Evolutionary conservation across 495 filamentous ascomycete genomes (phyloP).

Genomic region (Neurospora terricola): DNA sequence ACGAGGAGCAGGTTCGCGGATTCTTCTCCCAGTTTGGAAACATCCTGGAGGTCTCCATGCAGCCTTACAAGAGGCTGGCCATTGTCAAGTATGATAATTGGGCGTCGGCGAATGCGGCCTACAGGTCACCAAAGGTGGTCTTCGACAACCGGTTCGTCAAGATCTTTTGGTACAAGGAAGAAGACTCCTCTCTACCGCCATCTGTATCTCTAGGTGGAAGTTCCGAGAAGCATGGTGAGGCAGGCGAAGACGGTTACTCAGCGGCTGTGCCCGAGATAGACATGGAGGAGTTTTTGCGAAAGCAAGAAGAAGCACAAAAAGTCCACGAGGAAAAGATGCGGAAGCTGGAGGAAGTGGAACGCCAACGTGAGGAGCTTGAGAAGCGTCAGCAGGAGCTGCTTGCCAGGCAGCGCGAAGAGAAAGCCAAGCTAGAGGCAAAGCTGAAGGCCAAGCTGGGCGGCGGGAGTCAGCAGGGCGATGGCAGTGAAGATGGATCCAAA

Average conservation of each 20-base stretch:
- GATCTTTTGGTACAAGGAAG: slow-evolving; percentile 85
- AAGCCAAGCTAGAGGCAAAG: slow-evolving; percentile 49
- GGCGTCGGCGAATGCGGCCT: slow-evolving; percentile 67
- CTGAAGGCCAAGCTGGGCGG: slow-evolving; percentile 34
- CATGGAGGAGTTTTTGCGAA: slow-evolving; percentile 63
- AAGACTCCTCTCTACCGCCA: slow-evolving; percentile 20
- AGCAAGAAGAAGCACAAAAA: slow-evolving; percentile 73
- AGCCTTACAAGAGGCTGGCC: slow-evolving; percentile 67
- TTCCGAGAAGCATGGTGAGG: slow-evolving; percentile 4
- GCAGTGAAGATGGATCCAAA: slow-evolving; percentile 16
- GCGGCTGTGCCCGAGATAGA: slow-evolving; percentile 53
- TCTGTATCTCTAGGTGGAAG: slow-evolving; percentile 8
- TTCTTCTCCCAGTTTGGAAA: slow-evolving; percentile 84
- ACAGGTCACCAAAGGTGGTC: slow-evolving; percentile 83
- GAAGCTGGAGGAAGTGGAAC: slow-evolving; percentile 65
- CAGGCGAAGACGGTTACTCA: slow-evolving; percentile 13
- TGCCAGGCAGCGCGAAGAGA: slow-evolving; percentile 68
- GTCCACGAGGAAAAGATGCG: slow-evolving; percentile 64
- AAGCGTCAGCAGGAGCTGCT: slow-evolving; percentile 65
- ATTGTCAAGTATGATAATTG: slow-evolving; percentile 71
- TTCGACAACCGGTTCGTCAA: slow-evolving; percentile 98
- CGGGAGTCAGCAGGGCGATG: background rate
- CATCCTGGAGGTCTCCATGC: slow-evolving; percentile 63
- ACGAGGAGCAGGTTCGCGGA: slow-evolving; percentile 58
- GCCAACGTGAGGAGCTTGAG: slow-evolving; percentile 61